Evolutionary conservation across 2,329 filamentous ascomycete species (phyloP).

Genomic region (Penicillium verrucosum): DNA sequence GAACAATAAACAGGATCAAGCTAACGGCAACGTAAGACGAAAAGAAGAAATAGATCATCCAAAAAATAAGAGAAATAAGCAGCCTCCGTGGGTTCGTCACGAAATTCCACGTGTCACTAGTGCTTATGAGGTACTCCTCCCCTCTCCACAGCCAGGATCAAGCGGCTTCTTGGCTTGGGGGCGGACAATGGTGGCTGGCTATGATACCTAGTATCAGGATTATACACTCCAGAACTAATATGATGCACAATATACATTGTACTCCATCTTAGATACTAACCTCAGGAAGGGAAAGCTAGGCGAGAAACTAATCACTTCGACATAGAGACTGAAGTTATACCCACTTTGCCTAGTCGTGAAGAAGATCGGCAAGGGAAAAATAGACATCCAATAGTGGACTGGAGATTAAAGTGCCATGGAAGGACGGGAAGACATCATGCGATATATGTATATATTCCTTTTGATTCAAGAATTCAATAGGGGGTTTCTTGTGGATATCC

Average conservation of each 20-base stretch:
- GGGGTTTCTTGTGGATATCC: background rate
- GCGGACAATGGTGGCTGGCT: background rate
- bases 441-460: background rate
- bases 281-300: background rate
- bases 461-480: background rate
- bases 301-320: background rate
- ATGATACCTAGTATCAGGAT: background rate
- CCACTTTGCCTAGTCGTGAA: background rate
- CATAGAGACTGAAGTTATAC: background rate
- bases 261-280: background rate
- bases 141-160: background rate
- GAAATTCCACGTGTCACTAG: slow-evolving; percentile 8
- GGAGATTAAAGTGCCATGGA: background rate
- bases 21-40: background rate
- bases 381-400: background rate
- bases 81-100: slow-evolving; percentile 4
- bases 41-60: background rate
- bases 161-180: background rate
- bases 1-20: background rate
- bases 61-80: background rate
- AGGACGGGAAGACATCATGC: background rate
- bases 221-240: background rate
- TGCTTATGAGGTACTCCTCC: background rate
- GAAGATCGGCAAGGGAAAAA: slow-evolving; percentile 2
- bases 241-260: background rate